Base-by-base conservation (phyloP, 352 stramenopile species). In the Globisporangium alternatum region DNA sequence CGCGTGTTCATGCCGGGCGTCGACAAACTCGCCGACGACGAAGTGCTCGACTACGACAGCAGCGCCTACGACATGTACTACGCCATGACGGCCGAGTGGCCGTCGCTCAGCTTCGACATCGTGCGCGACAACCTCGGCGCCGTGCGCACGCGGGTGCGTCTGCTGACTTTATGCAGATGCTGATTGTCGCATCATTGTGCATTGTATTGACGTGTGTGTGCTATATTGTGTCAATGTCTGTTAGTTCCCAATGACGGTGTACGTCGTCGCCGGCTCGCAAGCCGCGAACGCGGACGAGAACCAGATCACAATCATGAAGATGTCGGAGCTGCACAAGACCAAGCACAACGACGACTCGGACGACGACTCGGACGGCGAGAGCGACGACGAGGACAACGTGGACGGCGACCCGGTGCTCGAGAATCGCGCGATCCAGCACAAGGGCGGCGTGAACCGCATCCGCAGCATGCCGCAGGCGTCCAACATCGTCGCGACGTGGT, bases 51-150 rank as follows among this genome's bases (percentile, higher is more conserved):
- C 79, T 99, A 99, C 83, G 97, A 99, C 76, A 97, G 91, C 72
- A 97, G 85, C 37, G 98, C 98, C 7, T 99, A 99, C 83, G 97
- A 98, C 75, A 99, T 99, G 96, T 98, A 99, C 81, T 98, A 99
- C 73, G 93, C 95, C 39, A 92, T 99, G 68, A 97, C 88, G 5
- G 91, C 96, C 47, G 97, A 99, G 77, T 99, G 97, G 97, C 97
- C 97, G 12, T 97, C 93, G 62, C 84, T 99, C 25, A 98, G 89
- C 70, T 98, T 99, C 69, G 97, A 99, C 75, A 86, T 99, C 60
- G 68, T 99, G 45, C 83, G 83, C 35, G 98, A 99, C 72, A 93
- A 94, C 73, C 74, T 99, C 13, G 98, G 98, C 30, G 89, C 89
- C 19, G 85, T 95, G 74, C 89, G 98, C 47, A 90, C 83, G 13